Evolutionary conservation across 225 moss, liverwort and hornwort species (phyloP).

Genomic region (Bryoerythrophyllum caledonicum): DNA sequence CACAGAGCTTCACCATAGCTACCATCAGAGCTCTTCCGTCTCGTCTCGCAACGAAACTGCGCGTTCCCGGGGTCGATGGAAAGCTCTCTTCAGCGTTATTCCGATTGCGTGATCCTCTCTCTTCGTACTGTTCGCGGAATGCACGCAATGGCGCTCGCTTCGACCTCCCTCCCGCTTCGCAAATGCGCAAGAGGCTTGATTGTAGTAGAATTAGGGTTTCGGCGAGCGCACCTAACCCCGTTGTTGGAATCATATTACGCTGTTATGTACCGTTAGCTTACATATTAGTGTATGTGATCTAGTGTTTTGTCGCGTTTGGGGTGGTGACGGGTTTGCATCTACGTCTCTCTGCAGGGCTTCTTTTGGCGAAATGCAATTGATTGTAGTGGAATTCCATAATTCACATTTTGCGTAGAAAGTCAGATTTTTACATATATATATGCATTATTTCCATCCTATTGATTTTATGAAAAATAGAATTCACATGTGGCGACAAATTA

Average conservation of each 20-base stretch:
- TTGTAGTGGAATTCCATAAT: too few species aligned
- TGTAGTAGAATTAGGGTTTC: background rate
- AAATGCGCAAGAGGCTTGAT: background rate
- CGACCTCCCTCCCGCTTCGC: background rate
- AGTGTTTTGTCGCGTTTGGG: background rate
- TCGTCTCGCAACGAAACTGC: too few species aligned
- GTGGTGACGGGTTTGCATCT: background rate
- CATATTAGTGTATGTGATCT: too few species aligned
- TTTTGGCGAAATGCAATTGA: too few species aligned
- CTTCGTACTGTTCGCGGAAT: background rate
- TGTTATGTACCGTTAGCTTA: background rate
- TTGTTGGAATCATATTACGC: background rate
- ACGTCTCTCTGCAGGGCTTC: background rate
- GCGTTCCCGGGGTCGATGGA: background rate
- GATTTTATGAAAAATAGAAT: too few species aligned
- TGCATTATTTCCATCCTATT: too few species aligned
- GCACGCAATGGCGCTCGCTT: background rate
- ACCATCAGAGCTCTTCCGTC: background rate
- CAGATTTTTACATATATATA: too few species aligned
- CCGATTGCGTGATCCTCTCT: background rate
- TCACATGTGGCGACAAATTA: too few species aligned
- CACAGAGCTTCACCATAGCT: conserved; percentile 25
- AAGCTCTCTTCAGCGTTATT: background rate
- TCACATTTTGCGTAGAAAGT: too few species aligned
- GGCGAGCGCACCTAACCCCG: too few species aligned